phyloP scores from a whole-genome alignment of 2,329 filamentous ascomycete genomes.

The Karstenula rhodostoma region DNA sequence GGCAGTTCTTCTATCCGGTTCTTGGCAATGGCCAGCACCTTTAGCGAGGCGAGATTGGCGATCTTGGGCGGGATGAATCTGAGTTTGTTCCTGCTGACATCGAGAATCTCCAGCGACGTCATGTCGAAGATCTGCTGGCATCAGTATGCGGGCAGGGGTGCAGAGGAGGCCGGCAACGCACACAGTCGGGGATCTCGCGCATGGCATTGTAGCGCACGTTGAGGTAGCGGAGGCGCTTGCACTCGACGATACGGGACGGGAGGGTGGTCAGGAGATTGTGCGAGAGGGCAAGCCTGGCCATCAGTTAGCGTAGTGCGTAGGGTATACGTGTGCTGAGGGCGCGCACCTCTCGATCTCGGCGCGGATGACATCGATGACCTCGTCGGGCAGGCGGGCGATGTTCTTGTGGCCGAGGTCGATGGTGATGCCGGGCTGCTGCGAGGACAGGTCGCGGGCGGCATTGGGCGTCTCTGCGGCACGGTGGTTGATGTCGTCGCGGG shows the following conservation, averaged over 20 bases:
- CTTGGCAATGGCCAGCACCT: conserved; percentile 86
- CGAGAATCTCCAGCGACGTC: conserved; percentile 87
- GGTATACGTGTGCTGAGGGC: conserved; percentile 1
- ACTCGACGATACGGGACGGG: conserved; percentile 76
- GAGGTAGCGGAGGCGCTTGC: conserved; percentile 78
- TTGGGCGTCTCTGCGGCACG: conserved; percentile 64
- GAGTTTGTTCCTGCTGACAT: conserved; percentile 89
- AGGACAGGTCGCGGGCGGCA: conserved; percentile 63
- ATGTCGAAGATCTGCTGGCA: conserved; percentile 78
- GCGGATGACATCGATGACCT: conserved; percentile 78
- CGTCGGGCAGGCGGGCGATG: conserved; percentile 74
- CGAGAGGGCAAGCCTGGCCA: conserved; percentile 75
- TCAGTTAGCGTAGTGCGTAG: conserved; percentile 29
- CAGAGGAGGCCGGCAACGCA: conserved; percentile 52
- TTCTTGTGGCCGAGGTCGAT: conserved; percentile 80
- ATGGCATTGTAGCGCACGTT: conserved; percentile 82
- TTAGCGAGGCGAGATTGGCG: conserved; percentile 80
- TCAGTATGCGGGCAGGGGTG: conserved; percentile 16
- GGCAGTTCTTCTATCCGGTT: conserved; percentile 88
- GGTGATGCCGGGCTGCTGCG: conserved; percentile 72
- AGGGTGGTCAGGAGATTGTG: conserved; percentile 79
- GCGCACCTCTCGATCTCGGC: conserved; percentile 74
- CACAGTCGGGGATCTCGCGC: conserved; percentile 69
- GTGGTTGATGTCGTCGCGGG: conserved; percentile 69
- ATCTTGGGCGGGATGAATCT: conserved; percentile 80